Conservation (phyloP, 768 basidiomycete species). For the Russula foetens region DNA sequence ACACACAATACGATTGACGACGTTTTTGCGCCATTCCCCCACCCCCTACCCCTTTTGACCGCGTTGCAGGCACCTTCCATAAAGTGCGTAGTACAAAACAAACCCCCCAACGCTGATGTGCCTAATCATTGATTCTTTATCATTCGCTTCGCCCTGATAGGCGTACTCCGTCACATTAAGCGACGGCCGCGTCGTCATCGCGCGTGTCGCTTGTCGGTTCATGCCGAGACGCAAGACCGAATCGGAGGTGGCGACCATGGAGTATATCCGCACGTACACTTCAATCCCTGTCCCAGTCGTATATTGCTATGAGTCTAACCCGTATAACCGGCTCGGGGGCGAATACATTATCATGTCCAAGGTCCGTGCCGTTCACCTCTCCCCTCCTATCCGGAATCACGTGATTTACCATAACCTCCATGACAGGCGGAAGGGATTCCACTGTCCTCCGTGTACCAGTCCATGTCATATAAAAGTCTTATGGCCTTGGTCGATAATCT, state of each 20-base stretch:
- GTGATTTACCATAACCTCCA: constrained; percentile 8
- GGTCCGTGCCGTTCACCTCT: constrained; percentile 39
- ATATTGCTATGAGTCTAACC: constrained; percentile 74
- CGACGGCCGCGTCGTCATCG: constrained; percentile 56
- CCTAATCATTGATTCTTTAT: too few species aligned
- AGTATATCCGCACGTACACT: constrained; percentile 66
- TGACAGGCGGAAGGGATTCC: constrained; percentile 71
- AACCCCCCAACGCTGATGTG: too few species aligned
- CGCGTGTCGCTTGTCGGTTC: constrained; percentile 74
- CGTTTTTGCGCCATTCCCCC: too few species aligned
- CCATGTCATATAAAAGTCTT: constrained; percentile 56
- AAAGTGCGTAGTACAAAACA: too few species aligned
- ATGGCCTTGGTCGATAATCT: constrained; percentile 59
- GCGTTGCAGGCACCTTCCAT: constrained; percentile 65
- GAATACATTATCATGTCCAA: constrained; percentile 87
- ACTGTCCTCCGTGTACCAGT: constrained; percentile 61
- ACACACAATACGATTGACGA: too few species aligned
- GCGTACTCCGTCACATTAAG: constrained; percentile 68
- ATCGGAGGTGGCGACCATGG: constrained; percentile 80
- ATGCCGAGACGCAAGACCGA: constrained; percentile 84
- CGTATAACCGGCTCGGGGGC: constrained; percentile 75
- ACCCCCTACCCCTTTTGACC: constrained; percentile 6
- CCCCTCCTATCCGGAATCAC: not conserved
- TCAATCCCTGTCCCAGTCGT: constrained; percentile 67
- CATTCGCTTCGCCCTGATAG: constrained; percentile 32